Conservation (phyloP, 176 grass and related monocot genomes). For the Puya raimondii region DNA sequence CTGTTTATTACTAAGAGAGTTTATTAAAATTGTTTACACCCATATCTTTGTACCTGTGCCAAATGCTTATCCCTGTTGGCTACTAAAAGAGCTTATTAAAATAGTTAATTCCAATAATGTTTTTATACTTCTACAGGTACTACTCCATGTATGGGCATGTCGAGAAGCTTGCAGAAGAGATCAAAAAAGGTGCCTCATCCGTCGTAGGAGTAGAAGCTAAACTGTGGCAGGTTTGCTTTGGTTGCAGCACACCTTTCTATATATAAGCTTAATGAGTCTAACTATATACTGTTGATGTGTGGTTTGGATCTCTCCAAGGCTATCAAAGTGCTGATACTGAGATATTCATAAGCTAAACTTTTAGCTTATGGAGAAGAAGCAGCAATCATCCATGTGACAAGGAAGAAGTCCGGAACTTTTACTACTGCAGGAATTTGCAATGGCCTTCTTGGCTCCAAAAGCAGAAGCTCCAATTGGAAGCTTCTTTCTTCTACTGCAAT, state of each 20-base stretch:
- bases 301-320: background rate
- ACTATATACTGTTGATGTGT: background rate
- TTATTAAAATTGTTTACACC: too few species aligned
- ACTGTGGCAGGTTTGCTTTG: slow-evolving; percentile 60
- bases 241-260: background rate
- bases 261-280: background rate
- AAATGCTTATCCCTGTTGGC: background rate
- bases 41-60: background rate
- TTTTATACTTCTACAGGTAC: slow-evolving; percentile 37
- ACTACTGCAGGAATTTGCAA: too few species aligned
- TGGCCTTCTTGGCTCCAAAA: too few species aligned
- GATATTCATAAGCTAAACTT: background rate
- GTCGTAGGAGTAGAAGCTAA: slow-evolving; percentile 71
- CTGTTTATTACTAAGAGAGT: too few species aligned
- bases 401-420: too few species aligned
- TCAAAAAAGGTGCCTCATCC: slow-evolving; percentile 66
- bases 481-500: too few species aligned
- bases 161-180: slow-evolving; percentile 75
- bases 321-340: background rate
- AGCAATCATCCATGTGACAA: too few species aligned
- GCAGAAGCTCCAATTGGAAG: too few species aligned
- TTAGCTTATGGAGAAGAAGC: too few species aligned
- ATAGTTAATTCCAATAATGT: slow-evolving; percentile 16
- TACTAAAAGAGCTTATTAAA: slow-evolving; percentile 31
- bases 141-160: slow-evolving; percentile 89